Percentiles rank a stretch among this genome's conserved stretches.
Evolutionary conservation across 768 basidiomycete genomes (phyloP).

Genomic region (Amanita polypyramis): DNA sequence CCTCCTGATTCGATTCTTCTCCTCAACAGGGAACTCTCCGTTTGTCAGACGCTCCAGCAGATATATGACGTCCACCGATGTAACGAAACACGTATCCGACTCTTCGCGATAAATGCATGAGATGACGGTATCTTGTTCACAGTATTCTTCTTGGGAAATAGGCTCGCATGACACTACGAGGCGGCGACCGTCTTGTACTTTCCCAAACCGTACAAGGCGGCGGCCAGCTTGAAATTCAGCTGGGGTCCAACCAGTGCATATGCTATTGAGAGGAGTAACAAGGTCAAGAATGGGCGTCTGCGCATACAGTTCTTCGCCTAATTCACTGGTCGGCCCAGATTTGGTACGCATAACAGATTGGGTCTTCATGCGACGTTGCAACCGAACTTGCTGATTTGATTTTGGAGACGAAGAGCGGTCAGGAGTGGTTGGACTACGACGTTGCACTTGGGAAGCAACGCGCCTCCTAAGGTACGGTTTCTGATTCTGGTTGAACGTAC

Average conservation of each 20-base stretch:
- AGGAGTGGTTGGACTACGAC: constrained; percentile 31
- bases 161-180: constrained; percentile 74
- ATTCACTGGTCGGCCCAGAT: constrained; percentile 18
- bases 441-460: constrained; percentile 26
- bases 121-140: constrained; percentile 69
- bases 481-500: constrained; percentile 6
- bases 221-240: constrained; percentile 63
- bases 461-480: constrained; percentile 26
- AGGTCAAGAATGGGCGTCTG: constrained; percentile 54
- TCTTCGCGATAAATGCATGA: constrained; percentile 91
- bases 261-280: constrained; percentile 40
- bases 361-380: constrained; percentile 33
- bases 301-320: constrained; percentile 31
- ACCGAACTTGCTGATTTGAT: constrained; percentile 20
- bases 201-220: constrained; percentile 79
- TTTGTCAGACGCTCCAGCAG: constrained; percentile 71
- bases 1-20: constrained; percentile 92
- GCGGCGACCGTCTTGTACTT: constrained; percentile 64
- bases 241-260: constrained; percentile 49
- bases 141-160: constrained; percentile 65
- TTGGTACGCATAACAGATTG: constrained; percentile 34
- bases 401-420: constrained; percentile 19
- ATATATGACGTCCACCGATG: constrained; percentile 93
- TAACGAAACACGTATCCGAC: constrained; percentile 71
- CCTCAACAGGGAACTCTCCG: constrained; percentile 84